Conservation (phyloP, 176 grass and related monocot species). For the Avena eriantha region DNA sequence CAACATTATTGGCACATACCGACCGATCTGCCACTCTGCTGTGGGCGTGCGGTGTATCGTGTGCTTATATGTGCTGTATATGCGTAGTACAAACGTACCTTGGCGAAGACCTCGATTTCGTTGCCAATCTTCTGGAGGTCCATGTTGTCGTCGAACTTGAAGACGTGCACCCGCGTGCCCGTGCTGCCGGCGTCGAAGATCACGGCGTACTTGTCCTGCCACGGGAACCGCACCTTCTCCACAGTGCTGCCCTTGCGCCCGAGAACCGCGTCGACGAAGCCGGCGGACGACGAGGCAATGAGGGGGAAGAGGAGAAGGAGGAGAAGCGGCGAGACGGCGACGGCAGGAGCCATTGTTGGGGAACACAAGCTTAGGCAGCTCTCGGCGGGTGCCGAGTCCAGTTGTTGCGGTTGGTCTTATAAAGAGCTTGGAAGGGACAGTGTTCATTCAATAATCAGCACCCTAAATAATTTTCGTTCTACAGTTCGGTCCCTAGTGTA, state of each 20-base stretch:
- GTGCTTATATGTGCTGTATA: too few relatives aligned
- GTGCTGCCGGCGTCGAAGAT: conserved; percentile 1
- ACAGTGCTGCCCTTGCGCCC: neutral
- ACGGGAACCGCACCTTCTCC: too few relatives aligned
- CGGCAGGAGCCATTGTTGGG: neutral
- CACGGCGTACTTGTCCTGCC: neutral
- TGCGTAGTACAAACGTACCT: conserved; percentile 17
- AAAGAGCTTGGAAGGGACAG: too few relatives aligned
- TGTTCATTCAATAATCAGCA: too few relatives aligned
- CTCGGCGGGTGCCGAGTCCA: neutral
- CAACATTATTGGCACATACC: neutral
- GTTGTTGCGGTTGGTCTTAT: too few relatives aligned
- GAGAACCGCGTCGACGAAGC: neutral
- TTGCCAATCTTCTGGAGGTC: conserved; percentile 25
- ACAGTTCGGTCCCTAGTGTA: too few relatives aligned
- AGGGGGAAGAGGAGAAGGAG: neutral
- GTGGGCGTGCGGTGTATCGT: too few relatives aligned
- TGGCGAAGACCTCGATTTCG: conserved; percentile 41
- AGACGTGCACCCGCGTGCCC: conserved; percentile 40
- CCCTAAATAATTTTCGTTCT: too few relatives aligned
- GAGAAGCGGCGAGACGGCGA: neutral
- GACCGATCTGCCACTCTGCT: neutral
- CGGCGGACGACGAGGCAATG: neutral
- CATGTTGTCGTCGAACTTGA: conserved; percentile 31
- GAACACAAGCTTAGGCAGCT: neutral